phyloP scores from a whole-genome alignment of 1,284 basidiomycete genomes.

The Papiliotrema flavescens region DNA sequence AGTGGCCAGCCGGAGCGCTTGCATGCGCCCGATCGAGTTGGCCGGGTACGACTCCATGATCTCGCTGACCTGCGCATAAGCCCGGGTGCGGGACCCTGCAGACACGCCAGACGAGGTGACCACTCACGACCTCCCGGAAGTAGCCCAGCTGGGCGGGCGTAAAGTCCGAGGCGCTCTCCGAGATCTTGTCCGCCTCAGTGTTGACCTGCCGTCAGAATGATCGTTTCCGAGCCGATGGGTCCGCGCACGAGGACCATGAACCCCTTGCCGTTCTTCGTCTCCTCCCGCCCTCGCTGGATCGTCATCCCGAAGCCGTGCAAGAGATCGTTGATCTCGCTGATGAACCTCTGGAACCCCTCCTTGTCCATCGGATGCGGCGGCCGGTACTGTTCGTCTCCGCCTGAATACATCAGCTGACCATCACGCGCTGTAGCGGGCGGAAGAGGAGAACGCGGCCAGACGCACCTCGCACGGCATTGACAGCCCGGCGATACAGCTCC shows the following conservation, averaged over 20 bases:
- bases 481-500: constrained; percentile 41
- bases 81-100: background rate
- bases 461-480: constrained; percentile 26
- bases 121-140: constrained; percentile 33
- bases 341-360: constrained; percentile 27
- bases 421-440: background rate
- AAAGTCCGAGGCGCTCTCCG: constrained; percentile 37
- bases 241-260: constrained; percentile 29
- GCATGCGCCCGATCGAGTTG: constrained; percentile 37
- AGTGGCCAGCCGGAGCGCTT: constrained; percentile 23
- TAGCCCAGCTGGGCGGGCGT: constrained; percentile 40
- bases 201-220: constrained; percentile 22
- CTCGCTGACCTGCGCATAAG: constrained; percentile 19
- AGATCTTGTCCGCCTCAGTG: constrained; percentile 33
- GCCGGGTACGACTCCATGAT: constrained; percentile 43
- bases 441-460: background rate
- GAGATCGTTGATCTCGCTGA: constrained; percentile 27
- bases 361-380: constrained; percentile 19
- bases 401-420: constrained; percentile 8
- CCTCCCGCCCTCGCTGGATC: constrained; percentile 27
- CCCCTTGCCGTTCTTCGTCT: constrained; percentile 23
- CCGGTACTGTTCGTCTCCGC: constrained; percentile 19
- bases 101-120: background rate
- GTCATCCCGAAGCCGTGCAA: constrained; percentile 36
- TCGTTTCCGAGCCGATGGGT: background rate